These are phyloP conservation scores for Chamaenerion angustifolium DNA, from an alignment of 345 rosid species.

Conservation along the genomic window DNA sequence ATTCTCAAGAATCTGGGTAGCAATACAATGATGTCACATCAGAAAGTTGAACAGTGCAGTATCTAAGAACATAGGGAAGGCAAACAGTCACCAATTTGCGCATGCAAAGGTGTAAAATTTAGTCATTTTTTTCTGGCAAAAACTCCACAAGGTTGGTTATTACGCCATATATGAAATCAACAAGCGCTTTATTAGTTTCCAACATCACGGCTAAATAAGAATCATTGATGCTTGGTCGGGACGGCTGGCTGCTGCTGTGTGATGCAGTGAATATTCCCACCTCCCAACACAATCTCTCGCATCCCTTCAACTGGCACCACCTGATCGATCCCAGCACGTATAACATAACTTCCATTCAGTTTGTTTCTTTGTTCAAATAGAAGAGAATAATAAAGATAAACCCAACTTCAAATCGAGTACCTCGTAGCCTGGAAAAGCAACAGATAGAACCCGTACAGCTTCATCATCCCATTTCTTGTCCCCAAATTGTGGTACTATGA, in stretches of 20 bases:
- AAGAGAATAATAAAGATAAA: too few relatives aligned
- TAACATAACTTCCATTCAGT: background rate
- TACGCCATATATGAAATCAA: too few relatives aligned
- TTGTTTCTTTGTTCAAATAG: background rate
- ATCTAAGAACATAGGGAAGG: too few relatives aligned
- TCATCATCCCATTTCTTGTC: constrained; percentile 70
- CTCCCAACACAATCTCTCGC: constrained; percentile 75
- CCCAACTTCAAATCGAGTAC: constrained; percentile 18
- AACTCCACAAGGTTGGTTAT: too few relatives aligned
- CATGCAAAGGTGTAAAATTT: too few relatives aligned
- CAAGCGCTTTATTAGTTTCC: too few relatives aligned
- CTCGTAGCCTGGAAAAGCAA: constrained; percentile 49
- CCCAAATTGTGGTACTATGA: constrained; percentile 68
- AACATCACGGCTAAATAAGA: too few relatives aligned
- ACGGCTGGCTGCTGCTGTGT: constrained; percentile 76
- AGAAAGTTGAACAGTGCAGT: too few relatives aligned
- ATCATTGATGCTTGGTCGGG: constrained; percentile 7
- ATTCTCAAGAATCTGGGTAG: too few relatives aligned
- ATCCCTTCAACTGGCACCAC: constrained; percentile 66
- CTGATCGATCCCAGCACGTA: constrained; percentile 15
- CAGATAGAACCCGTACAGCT: constrained; percentile 55
- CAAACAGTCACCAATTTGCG: too few relatives aligned
- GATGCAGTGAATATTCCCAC: constrained; percentile 93
- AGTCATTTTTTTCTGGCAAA: too few relatives aligned
- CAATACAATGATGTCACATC: too few relatives aligned